Evolutionary conservation across 2,329 filamentous ascomycete species (phyloP).

Genomic region (Gaeumannomyces tritici): DNA sequence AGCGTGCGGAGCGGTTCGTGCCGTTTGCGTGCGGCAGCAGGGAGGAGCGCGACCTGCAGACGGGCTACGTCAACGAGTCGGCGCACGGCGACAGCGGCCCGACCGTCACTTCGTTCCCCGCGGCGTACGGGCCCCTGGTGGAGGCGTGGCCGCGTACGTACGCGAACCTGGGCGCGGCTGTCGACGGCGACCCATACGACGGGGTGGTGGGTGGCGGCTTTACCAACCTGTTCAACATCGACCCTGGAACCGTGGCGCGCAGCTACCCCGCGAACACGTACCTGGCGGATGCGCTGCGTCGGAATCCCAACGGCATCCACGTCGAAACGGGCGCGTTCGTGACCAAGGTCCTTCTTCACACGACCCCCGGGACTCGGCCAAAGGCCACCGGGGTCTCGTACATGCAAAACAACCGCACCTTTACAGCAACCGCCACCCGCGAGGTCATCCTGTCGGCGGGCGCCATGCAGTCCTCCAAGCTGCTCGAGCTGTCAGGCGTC

Average conservation of each 20-base stretch:
- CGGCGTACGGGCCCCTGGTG: too few relatives aligned
- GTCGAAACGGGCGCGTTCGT: neutral
- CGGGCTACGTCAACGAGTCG: neutral
- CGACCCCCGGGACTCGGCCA: neutral
- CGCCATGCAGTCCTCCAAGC: slow-evolving; percentile 23
- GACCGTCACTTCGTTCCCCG: too few relatives aligned
- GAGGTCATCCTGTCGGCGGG: slow-evolving; percentile 34
- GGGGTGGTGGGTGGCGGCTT: slow-evolving; percentile 15
- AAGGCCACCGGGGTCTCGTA: neutral
- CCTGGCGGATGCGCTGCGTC: slow-evolving; percentile 82
- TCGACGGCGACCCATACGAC: slow-evolving; percentile 79
- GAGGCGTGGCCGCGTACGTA: neutral
- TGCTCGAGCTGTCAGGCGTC: slow-evolving; percentile 25
- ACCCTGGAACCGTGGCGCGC: slow-evolving; percentile 60
- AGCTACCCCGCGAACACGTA: slow-evolving; percentile 45
- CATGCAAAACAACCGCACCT: neutral
- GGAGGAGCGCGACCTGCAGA: neutral
- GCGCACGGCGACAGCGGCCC: too few relatives aligned
- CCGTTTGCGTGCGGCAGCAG: neutral
- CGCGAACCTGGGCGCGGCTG: slow-evolving; percentile 66
- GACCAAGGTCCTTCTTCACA: neutral
- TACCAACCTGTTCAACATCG: slow-evolving; percentile 65
- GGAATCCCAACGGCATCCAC: slow-evolving; percentile 49
- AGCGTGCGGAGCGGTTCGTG: neutral
- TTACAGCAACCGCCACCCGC: slow-evolving; percentile 37